Base-by-base conservation (phyloP, 257 asterid species). In the Capsicum chinense region DNA sequence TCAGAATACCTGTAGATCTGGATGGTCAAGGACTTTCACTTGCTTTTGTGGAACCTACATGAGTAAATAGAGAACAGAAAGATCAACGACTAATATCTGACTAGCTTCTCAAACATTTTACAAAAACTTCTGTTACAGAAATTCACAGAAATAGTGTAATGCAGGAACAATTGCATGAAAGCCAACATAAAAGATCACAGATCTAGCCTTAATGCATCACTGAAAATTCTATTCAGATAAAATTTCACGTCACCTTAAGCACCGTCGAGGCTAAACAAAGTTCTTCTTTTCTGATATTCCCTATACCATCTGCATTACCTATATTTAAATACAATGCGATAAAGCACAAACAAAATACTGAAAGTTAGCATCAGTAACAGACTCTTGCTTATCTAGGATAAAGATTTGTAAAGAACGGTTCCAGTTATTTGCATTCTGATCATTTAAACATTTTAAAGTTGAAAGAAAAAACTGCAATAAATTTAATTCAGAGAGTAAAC, bases 251-350 rank as follows among this genome's bases (percentile, higher is more conserved):
- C 56, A 96, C 99, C 98, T 93, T 95, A 79, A 97, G 92, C 84
- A 92, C 85, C 3, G 93, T 90, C 66, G 97, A 90, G 83, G 99
- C 98, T 79, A 86, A 87, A 83, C 90, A 88, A 59, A 97, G 90
- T 92, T 97, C 98, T 90, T 93, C 92, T 88, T 91, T 92, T 88
- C 99, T 92, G 67, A 88, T 82, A 86, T 70, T 86, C 69, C 99
- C 99, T 91, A 88, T 84, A 76, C 96, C 97, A 83, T 93, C 97
- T 37, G 97, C 95, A 73, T 94, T 88, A 67, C 99, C 99, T 96
- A 80, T 84, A 80, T 73, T 86, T 37, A 14, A 73, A 16, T 26
- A 14, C 50, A 78, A 78, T 78, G 81, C 13, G 12, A 78, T 50
- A 78, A 78, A 78, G 48, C 64, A 54, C 33, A 78, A 78, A 26